Percentiles rank a stretch among this genome's conserved stretches.
Conservation (phyloP, 169 alveolate genomes). For the Babesia caballi region DNA sequence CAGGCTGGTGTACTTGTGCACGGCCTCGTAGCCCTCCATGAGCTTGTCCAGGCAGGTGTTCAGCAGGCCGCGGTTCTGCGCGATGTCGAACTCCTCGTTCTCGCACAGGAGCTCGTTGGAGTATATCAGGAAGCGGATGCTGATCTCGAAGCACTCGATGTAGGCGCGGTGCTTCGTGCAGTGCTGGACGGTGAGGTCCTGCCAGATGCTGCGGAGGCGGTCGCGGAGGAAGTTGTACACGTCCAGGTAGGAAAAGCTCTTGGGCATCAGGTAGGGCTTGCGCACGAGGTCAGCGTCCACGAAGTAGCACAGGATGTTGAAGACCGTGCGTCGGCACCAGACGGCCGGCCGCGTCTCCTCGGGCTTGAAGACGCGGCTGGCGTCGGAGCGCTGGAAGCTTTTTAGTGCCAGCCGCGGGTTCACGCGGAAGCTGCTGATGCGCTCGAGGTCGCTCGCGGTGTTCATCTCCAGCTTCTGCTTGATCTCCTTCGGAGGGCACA, state of each 20-base stretch:
- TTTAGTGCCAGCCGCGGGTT: slow-evolving; percentile 73
- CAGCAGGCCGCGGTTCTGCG: slow-evolving; percentile 74
- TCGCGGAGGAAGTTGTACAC: slow-evolving; percentile 81
- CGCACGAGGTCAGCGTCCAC: slow-evolving; percentile 74
- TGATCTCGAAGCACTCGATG: slow-evolving; percentile 79
- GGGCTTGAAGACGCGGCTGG: slow-evolving; percentile 77
- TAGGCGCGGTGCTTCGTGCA: slow-evolving; percentile 79
- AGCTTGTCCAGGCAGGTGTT: slow-evolving; percentile 80
- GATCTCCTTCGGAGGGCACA: slow-evolving; percentile 78
- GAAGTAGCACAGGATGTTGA: slow-evolving; percentile 69
- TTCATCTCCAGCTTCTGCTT: slow-evolving; percentile 74
- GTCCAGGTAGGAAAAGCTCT: slow-evolving; percentile 71
- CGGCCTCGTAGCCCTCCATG: slow-evolving; percentile 82
- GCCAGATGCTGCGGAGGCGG: slow-evolving; percentile 83
- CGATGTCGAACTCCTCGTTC: slow-evolving; percentile 73
- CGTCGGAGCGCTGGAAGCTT: slow-evolving; percentile 83
- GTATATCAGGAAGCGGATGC: slow-evolving; percentile 75
- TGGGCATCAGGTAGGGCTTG: slow-evolving; percentile 64
- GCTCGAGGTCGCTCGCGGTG: slow-evolving; percentile 82
- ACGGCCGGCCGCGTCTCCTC: slow-evolving; percentile 76
- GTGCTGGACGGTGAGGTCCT: slow-evolving; percentile 84
- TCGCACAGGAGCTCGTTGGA: slow-evolving; percentile 74
- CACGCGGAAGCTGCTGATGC: slow-evolving; percentile 48
- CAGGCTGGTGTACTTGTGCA: slow-evolving; percentile 36
- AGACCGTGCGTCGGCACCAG: slow-evolving; percentile 83